A percentile compares a stretch with the other conserved stretches of the same genome.
These are phyloP conservation scores for Fusarium setosum DNA, from an alignment of 2,329 filamentous ascomycete genomes.

Conservation along the genomic window DNA sequence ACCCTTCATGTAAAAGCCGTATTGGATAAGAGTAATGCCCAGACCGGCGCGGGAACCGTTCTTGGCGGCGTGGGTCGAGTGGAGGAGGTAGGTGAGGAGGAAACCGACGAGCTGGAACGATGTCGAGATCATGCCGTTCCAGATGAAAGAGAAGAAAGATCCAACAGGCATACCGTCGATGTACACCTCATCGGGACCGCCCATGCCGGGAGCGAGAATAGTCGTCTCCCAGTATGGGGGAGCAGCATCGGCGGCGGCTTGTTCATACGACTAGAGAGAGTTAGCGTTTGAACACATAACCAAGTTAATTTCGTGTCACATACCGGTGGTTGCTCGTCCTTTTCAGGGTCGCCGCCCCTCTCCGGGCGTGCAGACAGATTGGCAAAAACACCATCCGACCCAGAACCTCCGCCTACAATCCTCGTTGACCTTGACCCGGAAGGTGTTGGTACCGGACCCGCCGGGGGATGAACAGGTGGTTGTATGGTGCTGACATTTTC, in stretches of 20 bases:
- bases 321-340: slow-evolving; percentile 94
- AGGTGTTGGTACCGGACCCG: slow-evolving; percentile 33
- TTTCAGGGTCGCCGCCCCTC: slow-evolving; percentile 77
- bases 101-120: slow-evolving; percentile 98
- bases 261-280: slow-evolving; percentile 85
- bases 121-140: slow-evolving; percentile 97
- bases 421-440: slow-evolving; percentile 55
- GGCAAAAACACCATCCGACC: slow-evolving; percentile 94
- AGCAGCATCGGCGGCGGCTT: slow-evolving; percentile 94
- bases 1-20: slow-evolving; percentile 94
- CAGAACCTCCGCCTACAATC: slow-evolving; percentile 77
- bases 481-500: slow-evolving; percentile 34
- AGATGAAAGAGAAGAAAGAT: slow-evolving; percentile 86
- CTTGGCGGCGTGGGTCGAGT: slow-evolving; percentile 98
- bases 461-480: slow-evolving; percentile 19
- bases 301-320: slow-evolving; percentile 50
- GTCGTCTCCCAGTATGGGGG: slow-evolving; percentile 99
- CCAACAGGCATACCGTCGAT: slow-evolving; percentile 95
- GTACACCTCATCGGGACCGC: slow-evolving; percentile 93
- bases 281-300: slow-evolving; percentile 46
- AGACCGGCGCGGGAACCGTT: slow-evolving; percentile 95
- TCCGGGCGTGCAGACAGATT: slow-evolving; percentile 94
- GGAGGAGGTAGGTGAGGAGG: slow-evolving; percentile 95
- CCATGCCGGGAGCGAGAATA: slow-evolving; percentile 90
- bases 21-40: slow-evolving; percentile 94